These are phyloP conservation scores for Tagetes erecta DNA, from an alignment of 129 eudicot genomes.

Conservation along the genomic window DNA sequence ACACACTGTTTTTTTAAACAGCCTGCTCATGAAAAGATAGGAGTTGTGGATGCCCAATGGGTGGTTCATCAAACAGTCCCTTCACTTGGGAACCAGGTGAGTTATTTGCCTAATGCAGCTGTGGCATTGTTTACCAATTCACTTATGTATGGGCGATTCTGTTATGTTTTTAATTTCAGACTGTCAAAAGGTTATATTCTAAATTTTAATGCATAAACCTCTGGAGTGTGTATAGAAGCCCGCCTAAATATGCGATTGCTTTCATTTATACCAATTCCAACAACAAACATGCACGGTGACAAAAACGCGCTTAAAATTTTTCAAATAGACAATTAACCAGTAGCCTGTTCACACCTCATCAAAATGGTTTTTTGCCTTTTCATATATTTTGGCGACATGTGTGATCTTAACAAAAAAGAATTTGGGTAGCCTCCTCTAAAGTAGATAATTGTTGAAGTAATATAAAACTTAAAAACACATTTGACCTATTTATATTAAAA, in stretches of 20 bases:
- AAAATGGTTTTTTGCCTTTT: background rate
- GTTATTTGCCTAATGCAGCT: background rate
- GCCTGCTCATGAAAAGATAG: constrained; percentile 96
- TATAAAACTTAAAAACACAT: background rate
- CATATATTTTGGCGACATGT: background rate
- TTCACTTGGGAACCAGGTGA: constrained; percentile 90
- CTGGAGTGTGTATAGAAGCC: background rate
- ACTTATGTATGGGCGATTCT: background rate
- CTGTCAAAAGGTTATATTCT: too few species aligned
- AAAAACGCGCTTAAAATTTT: background rate
- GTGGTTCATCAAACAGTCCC: constrained; percentile 86
- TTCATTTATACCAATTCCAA: background rate
- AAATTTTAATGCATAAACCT: background rate
- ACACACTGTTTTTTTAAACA: constrained; percentile 26
- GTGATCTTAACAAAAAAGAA: background rate
- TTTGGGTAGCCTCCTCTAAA: background rate
- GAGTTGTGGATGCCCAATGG: constrained; percentile 95
- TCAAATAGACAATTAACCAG: background rate
- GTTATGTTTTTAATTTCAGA: background rate
- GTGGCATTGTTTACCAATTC: background rate
- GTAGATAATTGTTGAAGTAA: background rate
- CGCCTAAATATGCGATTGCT: background rate
- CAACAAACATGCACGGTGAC: background rate
- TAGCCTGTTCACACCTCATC: background rate
- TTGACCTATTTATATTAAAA: background rate